Conservation (phyloP, 129 eudicot species). For the Rutidosis leptorrhynchoides region DNA sequence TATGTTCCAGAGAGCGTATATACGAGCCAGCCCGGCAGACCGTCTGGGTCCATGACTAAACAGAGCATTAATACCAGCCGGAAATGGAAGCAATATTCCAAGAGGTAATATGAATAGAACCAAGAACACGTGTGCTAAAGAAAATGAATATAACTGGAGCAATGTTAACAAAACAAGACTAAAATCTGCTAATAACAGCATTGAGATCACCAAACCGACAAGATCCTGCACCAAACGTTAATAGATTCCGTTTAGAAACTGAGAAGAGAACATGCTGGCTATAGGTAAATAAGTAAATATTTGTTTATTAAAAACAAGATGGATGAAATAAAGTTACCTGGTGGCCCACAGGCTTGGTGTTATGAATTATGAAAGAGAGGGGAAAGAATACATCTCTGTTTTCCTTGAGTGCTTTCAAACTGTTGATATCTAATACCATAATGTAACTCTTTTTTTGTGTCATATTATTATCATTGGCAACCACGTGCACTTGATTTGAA, state of each 20-base stretch:
- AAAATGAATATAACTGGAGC: constrained; percentile 91
- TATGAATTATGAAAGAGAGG: constrained; percentile 76
- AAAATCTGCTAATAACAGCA: constrained; percentile 88
- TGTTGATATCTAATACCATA: constrained; percentile 55
- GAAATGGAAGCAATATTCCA: constrained; percentile 92
- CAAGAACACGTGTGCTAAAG: constrained; percentile 68
- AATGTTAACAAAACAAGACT: constrained; percentile 92
- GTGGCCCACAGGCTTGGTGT: constrained; percentile 95
- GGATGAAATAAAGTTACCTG: constrained; percentile 51
- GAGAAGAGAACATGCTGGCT: neutral
- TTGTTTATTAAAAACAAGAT: constrained; percentile 17
- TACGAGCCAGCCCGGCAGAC: constrained; percentile 96
- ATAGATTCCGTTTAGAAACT: constrained; percentile 5
- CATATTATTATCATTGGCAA: constrained; percentile 28
- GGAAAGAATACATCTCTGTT: constrained; percentile 61
- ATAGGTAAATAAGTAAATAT: neutral
- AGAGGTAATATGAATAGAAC: constrained; percentile 80
- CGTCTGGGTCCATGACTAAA: constrained; percentile 97
- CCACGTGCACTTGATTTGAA: constrained; percentile 34
- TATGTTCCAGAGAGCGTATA: constrained; percentile 95
- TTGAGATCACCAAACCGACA: constrained; percentile 97
- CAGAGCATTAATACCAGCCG: constrained; percentile 96
- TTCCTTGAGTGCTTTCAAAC: constrained; percentile 61
- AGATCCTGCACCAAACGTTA: constrained; percentile 68
- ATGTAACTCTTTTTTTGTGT: constrained; percentile 53